Conservation (phyloP, 106 monocot species). For the Dendrobium chrysotoxum region DNA sequence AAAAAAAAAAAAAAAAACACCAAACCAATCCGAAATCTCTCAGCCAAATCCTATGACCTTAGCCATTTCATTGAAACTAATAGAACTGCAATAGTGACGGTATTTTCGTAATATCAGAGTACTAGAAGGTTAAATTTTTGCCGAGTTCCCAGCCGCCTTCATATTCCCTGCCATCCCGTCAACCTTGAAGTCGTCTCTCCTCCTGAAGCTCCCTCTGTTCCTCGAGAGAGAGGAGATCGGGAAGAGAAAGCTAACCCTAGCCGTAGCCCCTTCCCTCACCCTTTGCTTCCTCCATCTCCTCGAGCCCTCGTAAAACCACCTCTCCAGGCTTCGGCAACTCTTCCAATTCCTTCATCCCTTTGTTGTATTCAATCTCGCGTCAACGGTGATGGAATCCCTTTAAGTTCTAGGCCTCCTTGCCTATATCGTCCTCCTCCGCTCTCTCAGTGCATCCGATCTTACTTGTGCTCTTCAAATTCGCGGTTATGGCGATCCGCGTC, state of each 20-base stretch:
- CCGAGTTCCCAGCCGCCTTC: not conserved
- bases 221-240: not conserved
- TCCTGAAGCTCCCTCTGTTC: not conserved
- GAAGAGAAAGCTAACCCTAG: not conserved
- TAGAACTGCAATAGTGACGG: not conserved
- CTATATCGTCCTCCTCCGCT: not conserved
- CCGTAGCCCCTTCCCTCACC: not conserved
- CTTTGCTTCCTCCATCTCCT: not conserved
- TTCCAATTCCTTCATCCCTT: not conserved
- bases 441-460: constrained; percentile 14
- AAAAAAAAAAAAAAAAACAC: too few species aligned
- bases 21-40: too few species aligned
- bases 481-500: constrained; percentile 65
- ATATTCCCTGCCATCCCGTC: not conserved
- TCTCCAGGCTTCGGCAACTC: not conserved
- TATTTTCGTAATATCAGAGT: not conserved
- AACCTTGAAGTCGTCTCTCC: too few species aligned
- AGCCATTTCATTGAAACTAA: too few species aligned
- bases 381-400: constrained; percentile 7
- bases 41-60: too few species aligned
- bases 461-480: constrained; percentile 9
- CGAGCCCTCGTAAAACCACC: not conserved
- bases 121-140: not conserved
- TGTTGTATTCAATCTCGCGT: constrained; percentile 9
- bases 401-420: constrained; percentile 1